Conservation (phyloP, 2,329 filamentous ascomycete species). For the Epichloe sibirici region DNA sequence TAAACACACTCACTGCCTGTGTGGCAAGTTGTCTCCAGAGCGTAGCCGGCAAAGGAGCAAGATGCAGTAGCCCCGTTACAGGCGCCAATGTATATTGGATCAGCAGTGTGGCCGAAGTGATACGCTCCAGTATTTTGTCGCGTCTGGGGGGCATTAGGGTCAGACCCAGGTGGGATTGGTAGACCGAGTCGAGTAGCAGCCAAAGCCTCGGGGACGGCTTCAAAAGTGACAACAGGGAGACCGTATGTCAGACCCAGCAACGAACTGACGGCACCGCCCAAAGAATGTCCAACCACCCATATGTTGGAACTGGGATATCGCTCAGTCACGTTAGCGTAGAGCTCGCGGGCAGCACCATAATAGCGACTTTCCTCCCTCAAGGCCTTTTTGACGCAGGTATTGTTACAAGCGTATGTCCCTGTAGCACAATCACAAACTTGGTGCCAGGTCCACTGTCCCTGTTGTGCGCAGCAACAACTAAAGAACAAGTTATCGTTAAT, state of each 20-base stretch:
- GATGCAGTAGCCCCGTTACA: slow-evolving; percentile 84
- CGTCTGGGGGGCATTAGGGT: slow-evolving; percentile 58
- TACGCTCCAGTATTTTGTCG: slow-evolving; percentile 64
- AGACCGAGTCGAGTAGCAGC: slow-evolving; percentile 75
- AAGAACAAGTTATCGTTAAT: slow-evolving; percentile 96
- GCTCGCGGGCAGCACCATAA: slow-evolving; percentile 75
- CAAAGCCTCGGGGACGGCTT: slow-evolving; percentile 84
- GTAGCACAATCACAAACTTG: slow-evolving; percentile 90
- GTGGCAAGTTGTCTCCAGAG: slow-evolving; percentile 87
- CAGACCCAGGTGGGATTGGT: slow-evolving; percentile 67
- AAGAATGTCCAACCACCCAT: slow-evolving; percentile 85
- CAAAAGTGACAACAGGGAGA: slow-evolving; percentile 80
- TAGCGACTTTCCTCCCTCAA: slow-evolving; percentile 78
- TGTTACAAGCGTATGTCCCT: slow-evolving; percentile 79
- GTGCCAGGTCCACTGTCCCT: slow-evolving; percentile 79
- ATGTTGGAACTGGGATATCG: slow-evolving; percentile 75
- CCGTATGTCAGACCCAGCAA: slow-evolving; percentile 86
- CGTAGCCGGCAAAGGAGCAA: slow-evolving; percentile 86
- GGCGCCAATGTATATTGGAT: slow-evolving; percentile 86
- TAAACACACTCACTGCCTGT: slow-evolving; percentile 81
- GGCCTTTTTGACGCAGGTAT: slow-evolving; percentile 70
- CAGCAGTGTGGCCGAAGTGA: slow-evolving; percentile 91
- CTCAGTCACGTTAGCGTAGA: slow-evolving; percentile 85
- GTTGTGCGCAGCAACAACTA: slow-evolving; percentile 93
- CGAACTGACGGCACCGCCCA: slow-evolving; percentile 83